Conservation (phyloP, 352 stramenopile genomes). For the Phytophthora chlamydospora region DNA sequence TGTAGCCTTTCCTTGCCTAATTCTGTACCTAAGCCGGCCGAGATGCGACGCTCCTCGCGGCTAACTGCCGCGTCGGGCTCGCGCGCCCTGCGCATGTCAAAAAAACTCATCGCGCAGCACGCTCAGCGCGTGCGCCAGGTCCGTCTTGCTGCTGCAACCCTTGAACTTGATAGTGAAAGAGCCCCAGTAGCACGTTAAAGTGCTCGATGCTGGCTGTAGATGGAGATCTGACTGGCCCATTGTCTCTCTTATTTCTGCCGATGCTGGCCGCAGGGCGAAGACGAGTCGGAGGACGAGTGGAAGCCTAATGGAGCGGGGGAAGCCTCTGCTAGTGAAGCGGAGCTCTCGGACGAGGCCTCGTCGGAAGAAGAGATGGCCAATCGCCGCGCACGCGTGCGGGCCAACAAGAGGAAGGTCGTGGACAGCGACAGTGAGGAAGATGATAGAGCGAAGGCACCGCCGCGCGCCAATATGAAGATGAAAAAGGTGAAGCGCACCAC, state of each 20-base stretch:
- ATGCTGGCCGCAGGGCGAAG: constrained; percentile 33
- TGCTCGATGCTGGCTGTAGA: neutral
- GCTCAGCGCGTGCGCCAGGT: constrained; percentile 49
- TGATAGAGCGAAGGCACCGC: constrained; percentile 23
- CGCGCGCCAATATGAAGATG: constrained; percentile 28
- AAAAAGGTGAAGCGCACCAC: constrained; percentile 34
- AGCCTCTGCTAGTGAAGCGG: constrained; percentile 42
- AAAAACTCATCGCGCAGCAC: constrained; percentile 56
- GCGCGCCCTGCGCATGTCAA: constrained; percentile 62
- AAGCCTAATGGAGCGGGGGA: constrained; percentile 38
- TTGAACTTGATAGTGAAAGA: constrained; percentile 9
- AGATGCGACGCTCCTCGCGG: constrained; percentile 73
- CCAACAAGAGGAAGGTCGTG: constrained; percentile 58
- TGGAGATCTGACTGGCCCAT: constrained; percentile 25
- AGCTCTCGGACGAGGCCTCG: constrained; percentile 40
- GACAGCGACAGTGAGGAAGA: constrained; percentile 64
- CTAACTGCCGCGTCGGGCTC: constrained; percentile 55
- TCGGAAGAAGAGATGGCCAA: constrained; percentile 43
- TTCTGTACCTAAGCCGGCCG: constrained; percentile 16
- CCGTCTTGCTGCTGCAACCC: constrained; percentile 6
- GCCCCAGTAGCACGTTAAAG: neutral
- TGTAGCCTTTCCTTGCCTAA: constrained; percentile 28
- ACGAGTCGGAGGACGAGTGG: constrained; percentile 55
- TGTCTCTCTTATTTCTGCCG: constrained; percentile 12
- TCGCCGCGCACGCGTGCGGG: constrained; percentile 11